Percentiles rank a stretch among this genome's conserved stretches.
Conservation (phyloP, 495 filamentous ascomycete genomes). For the Extremus antarcticus region DNA sequence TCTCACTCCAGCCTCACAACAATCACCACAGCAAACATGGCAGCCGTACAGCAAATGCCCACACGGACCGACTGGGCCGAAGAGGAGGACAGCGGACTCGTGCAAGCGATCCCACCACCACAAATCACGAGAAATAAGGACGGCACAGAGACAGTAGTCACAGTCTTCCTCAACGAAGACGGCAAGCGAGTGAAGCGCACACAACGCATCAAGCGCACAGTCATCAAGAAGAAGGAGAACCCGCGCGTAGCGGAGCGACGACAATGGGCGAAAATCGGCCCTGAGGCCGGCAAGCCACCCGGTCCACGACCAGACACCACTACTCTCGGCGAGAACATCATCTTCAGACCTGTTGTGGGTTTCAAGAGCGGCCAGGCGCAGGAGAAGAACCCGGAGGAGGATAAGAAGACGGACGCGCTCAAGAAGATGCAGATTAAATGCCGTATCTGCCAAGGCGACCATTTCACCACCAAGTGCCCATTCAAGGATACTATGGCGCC, state of each 20-base stretch:
- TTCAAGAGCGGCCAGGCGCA: constrained; percentile 73
- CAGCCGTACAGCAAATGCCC: constrained; percentile 19
- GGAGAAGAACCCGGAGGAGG: constrained; percentile 53
- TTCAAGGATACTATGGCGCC: constrained; percentile 77
- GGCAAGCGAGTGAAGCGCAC: constrained; percentile 94
- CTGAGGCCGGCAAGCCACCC: constrained; percentile 58
- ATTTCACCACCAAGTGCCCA: constrained; percentile 93
- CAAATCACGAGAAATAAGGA: constrained; percentile 91
- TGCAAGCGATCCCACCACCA: constrained; percentile 66
- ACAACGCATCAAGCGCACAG: constrained; percentile 80
- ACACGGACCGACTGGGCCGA: constrained; percentile 88
- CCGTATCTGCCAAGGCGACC: constrained; percentile 94
- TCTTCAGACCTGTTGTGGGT: constrained; percentile 79
- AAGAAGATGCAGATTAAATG: constrained; percentile 99
- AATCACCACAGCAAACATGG: constrained; percentile 10
- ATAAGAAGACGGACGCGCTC: constrained; percentile 62
- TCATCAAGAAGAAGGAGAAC: constrained; percentile 85
- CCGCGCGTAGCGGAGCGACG: constrained; percentile 90
- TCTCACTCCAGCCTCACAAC: background rate
- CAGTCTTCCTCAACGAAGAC: constrained; percentile 82
- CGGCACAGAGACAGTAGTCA: constrained; percentile 88
- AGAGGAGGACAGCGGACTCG: constrained; percentile 83
- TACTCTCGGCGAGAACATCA: constrained; percentile 90
- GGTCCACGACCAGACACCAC: constrained; percentile 77
- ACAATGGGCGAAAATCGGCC: constrained; percentile 84